Evolutionary conservation across 78 protist species (phyloP).

Genomic region (Blattamonas nauphoetae): DNA sequence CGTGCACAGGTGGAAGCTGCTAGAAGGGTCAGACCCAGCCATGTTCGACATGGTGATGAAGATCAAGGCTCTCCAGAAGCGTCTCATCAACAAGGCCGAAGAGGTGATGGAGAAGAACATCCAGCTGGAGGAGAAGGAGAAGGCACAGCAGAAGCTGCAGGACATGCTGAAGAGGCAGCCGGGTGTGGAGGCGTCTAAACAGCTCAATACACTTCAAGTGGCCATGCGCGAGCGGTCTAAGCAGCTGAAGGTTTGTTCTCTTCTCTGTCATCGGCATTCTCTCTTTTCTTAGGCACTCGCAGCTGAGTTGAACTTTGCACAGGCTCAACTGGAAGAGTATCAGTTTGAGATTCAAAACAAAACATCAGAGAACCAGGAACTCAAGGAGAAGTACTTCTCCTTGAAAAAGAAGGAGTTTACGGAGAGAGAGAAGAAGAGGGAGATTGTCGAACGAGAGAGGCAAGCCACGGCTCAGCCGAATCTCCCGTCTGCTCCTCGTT

Average conservation of each 20-base stretch:
- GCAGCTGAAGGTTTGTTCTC: background rate
- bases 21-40: slow-evolving; percentile 61
- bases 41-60: slow-evolving; percentile 61
- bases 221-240: background rate
- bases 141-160: slow-evolving; percentile 63
- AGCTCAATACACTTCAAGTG: slow-evolving; percentile 20
- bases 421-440: background rate
- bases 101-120: slow-evolving; percentile 67
- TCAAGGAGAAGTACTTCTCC: background rate
- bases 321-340: slow-evolving; percentile 28
- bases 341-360: slow-evolving; percentile 51
- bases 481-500: background rate
- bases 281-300: slow-evolving; percentile 25
- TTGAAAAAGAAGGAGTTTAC: background rate
- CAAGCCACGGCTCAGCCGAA: background rate
- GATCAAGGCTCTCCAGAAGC: slow-evolving; percentile 71
- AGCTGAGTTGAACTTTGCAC: slow-evolving; percentile 45
- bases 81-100: slow-evolving; percentile 70
- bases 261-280: too few relatives aligned
- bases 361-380: slow-evolving; percentile 46
- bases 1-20: slow-evolving; percentile 69
- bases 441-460: background rate
- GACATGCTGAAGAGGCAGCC: slow-evolving; percentile 68
- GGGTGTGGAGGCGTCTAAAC: slow-evolving; percentile 64
- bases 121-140: slow-evolving; percentile 65